Base-by-base conservation (phyloP, 192 early-diverging fungal genomes). In the Coemansia sp. region DNA sequence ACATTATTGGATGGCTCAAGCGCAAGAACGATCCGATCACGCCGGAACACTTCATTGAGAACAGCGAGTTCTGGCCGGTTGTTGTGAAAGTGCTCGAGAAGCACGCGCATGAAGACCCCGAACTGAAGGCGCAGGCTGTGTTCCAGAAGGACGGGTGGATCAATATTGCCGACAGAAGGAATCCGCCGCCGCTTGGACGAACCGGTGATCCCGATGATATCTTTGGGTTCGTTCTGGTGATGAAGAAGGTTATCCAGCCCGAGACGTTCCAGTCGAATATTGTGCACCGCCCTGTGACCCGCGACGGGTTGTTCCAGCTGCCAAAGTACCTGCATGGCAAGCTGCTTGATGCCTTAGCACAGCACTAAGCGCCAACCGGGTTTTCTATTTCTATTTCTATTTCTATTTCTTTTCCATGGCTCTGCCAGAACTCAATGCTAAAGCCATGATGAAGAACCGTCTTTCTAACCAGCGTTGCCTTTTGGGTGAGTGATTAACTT, bases 71-170 rank as follows among this genome's bases (percentile, higher is more conserved):
- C 61, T 75, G 71, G 72, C 59, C 71, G 9, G 54, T 59, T 32
- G 72, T 83, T n/a, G 49, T 59, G 19, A 9, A 61, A 21, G 70
- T 78, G 21, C 37, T 83, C 12, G 68, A 50, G 54, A 52, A 78
- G 63, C 65, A 78, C 32, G 81, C 76, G 16, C 81, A 83, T 60
- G 67, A 72, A 64, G 81, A 83, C 41, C 81, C 81, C 3, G 81
- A 78, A 72, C 69, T 83, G 67, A 71, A 75, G 67, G 68, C 81
- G 19, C 73, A 68, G 67, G 81, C 81, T 5, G 76, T 72, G 61
- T 77, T 64, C 56, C 71, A 78, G 38, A 83, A 83, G 67, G 68
- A 49, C 44, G 81, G 81, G 18, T 83, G 81, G 81, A 65, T 83
- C 72, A 83, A 83, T 52, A 72, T 83, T 43, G 49, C 63, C 19